Evolutionary conservation across 805 yeast species (phyloP), one percentile per base, ranked within the genome.

Genomic region (Saccharomycodes ludwigii): DNA sequence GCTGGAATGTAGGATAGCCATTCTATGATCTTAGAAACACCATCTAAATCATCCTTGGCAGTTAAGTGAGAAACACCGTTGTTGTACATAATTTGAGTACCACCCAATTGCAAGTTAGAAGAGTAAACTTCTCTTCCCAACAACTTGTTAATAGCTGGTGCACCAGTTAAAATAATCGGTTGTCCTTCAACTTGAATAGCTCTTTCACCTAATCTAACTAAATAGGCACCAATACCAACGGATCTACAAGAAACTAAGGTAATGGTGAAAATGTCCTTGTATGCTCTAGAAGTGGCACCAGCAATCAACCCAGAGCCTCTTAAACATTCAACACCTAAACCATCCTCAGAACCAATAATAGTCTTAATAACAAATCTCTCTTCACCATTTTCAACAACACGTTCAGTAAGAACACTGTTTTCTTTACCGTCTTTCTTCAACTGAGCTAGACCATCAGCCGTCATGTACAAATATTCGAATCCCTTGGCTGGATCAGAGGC

Each of bases 191-290:
- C 81, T 65, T 91, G 99, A 49, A 91, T 86, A 26, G 97, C 94
- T 68, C 99, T 80, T 69, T 91, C 97, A 51, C 99, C 99, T 44
- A 91, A 71, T 62, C 99, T 80, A 25, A 91, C 98, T 55, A 91
- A 69, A 56, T 91, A 91, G 28, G 99, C 99, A 67, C 99, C 99
- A 58, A 91, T 91, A 77, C 99, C 99, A 50, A 91, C 99, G 32
- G 97, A 86, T 70, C 99, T 78, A 66, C 97, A 86, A n/a, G 98
- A 91, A 34, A 91, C 98, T 57, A 91, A 68, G n/a, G 98, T 88
- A 37, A 86, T 74, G 14, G 99, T 91, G 67, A 91, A 91, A 40
- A 91, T 91, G 54, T 91, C 99, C 57, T 82, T 81, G 73, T 91
- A 91, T 14, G 98, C 98, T 56, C 84, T 77, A 9, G 96, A 82